Evolutionary conservation across 129 eudicot species (phyloP).

Genomic region (Ambrosia artemisiifolia): DNA sequence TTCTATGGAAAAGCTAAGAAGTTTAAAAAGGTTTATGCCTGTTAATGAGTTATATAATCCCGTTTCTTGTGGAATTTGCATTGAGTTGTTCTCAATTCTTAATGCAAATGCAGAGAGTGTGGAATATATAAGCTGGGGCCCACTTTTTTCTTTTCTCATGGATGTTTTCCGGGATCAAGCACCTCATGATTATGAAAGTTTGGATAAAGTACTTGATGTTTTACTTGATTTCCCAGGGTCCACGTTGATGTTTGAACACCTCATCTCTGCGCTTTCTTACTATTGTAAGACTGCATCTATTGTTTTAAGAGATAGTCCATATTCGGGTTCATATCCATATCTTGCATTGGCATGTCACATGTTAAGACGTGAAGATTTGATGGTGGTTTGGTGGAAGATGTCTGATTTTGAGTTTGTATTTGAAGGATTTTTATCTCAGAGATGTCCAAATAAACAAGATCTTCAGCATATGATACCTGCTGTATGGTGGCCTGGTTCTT

Average conservation of each 20-base stretch:
- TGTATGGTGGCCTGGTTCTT: constrained; percentile 99
- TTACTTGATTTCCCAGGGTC: constrained; percentile 67
- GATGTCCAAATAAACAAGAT: constrained; percentile 87
- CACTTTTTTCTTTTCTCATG: constrained; percentile 70
- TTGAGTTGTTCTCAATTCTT: constrained; percentile 60
- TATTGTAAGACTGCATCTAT: constrained; percentile 71
- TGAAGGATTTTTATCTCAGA: constrained; percentile 85
- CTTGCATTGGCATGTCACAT: constrained; percentile 83
- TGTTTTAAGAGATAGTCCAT: constrained; percentile 81
- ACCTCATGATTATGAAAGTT: constrained; percentile 78
- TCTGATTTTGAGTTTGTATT: constrained; percentile 74
- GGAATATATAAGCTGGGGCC: constrained; percentile 84
- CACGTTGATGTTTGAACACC: constrained; percentile 49
- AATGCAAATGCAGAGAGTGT: constrained; percentile 48
- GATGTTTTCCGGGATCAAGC: constrained; percentile 61
- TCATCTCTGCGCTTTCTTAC: constrained; percentile 68
- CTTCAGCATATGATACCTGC: constrained; percentile 84
- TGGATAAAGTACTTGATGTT: constrained; percentile 82
- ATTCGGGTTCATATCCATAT: constrained; percentile 88
- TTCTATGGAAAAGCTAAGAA: constrained; percentile 64
- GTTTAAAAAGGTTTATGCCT: constrained; percentile 77
- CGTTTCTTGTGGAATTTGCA: constrained; percentile 72
- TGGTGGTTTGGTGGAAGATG: constrained; percentile 92
- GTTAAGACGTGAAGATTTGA: constrained; percentile 74
- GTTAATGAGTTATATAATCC: constrained; percentile 66